Evolutionary conservation across 2,329 filamentous ascomycete genomes (phyloP).

Genomic region (Neopestalotiopsis sp.): DNA sequence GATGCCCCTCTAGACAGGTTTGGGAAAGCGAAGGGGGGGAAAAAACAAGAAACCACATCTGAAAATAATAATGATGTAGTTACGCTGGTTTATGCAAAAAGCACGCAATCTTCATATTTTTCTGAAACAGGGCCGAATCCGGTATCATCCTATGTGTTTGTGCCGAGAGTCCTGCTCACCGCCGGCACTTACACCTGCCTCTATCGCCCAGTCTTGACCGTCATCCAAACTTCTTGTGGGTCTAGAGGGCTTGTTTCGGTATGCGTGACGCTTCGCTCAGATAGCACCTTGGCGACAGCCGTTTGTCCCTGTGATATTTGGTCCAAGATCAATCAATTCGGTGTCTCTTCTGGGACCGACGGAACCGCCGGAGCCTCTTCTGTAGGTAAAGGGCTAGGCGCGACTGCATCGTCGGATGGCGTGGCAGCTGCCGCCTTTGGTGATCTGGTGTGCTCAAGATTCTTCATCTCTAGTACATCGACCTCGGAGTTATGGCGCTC

Average conservation of each 20-base stretch:
- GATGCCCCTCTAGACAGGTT: not conserved
- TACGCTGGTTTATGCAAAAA: not conserved
- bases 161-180: not conserved
- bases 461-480: conserved; percentile 56
- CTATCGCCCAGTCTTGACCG: not conserved
- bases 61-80: not conserved
- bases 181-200: not conserved
- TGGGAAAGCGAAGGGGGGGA: not conserved
- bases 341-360: not conserved
- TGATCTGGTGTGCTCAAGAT: conserved; percentile 31
- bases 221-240: not conserved
- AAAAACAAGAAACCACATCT: not conserved
- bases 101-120: not conserved
- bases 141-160: not conserved
- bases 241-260: not conserved
- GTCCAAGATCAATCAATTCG: not conserved
- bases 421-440: conserved; percentile 27
- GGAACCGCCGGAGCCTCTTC: not conserved
- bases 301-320: not conserved
- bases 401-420: not conserved
- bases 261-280: not conserved
- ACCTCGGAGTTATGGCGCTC: conserved; percentile 56
- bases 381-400: not conserved
- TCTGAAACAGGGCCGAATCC: not conserved
- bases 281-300: not conserved